A percentile compares a stretch with the other conserved stretches of the same genome.
These are phyloP conservation scores for Debaryomyces sp. DNA, from an alignment of 1,139 yeast species.

Conservation along the genomic window DNA sequence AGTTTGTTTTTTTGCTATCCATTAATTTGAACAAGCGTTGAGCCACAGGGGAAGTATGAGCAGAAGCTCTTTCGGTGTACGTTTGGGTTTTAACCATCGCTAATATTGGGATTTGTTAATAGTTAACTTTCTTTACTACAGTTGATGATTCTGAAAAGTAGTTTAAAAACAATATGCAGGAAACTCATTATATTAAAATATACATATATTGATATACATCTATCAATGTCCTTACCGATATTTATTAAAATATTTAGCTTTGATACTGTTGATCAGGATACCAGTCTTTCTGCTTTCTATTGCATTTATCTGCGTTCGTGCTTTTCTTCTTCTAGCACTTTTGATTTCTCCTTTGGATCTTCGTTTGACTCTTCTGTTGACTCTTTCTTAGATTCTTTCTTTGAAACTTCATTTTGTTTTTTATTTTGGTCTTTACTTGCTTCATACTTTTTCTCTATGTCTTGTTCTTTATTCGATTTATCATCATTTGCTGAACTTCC, in stretches of 20 bases:
- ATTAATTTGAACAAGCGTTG: conserved; percentile 70
- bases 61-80: conserved; percentile 69
- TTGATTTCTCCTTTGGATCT: conserved; percentile 9
- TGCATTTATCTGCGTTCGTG: not conserved
- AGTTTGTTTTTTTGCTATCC: conserved; percentile 79
- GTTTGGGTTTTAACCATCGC: conserved; percentile 32
- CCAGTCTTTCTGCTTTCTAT: not conserved
- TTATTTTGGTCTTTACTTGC: no score
- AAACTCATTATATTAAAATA: not conserved
- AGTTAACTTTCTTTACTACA: not conserved
- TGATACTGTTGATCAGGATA: not conserved
- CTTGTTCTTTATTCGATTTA: not conserved
- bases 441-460: not conserved
- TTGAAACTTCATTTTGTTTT: not conserved
- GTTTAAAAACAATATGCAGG: not conserved
- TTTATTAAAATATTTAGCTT: not conserved
- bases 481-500: not conserved
- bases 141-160: not conserved
- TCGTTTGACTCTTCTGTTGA: not conserved
- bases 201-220: not conserved
- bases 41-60: conserved; percentile 81
- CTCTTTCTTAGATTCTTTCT: not conserved
- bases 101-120: not conserved
- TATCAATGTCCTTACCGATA: not conserved
- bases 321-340: not conserved